Conservation (phyloP, 768 basidiomycete species). For the Amanita pallidorosea region DNA sequence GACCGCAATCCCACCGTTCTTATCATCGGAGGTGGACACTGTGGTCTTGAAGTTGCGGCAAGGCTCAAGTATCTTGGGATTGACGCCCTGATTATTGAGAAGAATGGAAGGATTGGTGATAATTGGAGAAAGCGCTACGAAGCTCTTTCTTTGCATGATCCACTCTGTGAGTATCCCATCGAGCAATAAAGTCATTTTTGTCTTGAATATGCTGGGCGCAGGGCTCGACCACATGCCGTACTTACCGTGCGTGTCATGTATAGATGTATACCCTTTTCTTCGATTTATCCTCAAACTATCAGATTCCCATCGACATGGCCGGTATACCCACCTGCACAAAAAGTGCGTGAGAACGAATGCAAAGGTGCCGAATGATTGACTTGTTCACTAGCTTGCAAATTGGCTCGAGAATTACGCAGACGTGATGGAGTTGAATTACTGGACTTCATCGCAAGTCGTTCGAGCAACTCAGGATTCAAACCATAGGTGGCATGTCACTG, state of each 20-base stretch:
- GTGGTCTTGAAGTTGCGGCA: slow-evolving; percentile 55
- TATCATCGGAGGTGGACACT: slow-evolving; percentile 57
- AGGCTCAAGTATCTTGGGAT: slow-evolving; percentile 54
- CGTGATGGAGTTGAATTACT: slow-evolving; percentile 35
- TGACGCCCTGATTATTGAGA: slow-evolving; percentile 53
- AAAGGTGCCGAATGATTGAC: background rate
- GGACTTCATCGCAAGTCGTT: slow-evolving; percentile 31
- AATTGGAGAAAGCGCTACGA: slow-evolving; percentile 62
- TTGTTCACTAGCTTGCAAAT: slow-evolving; percentile 15
- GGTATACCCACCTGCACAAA: slow-evolving; percentile 43
- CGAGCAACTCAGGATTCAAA: slow-evolving; percentile 22
- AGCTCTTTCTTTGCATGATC: slow-evolving; percentile 55
- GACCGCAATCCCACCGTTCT: slow-evolving; percentile 47
- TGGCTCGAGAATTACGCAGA: slow-evolving; percentile 24
- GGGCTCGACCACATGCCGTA: slow-evolving; percentile 53
- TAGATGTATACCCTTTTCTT: background rate
- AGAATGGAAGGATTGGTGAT: slow-evolving; percentile 46
- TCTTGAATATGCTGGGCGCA: slow-evolving; percentile 10
- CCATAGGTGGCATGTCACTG: slow-evolving; percentile 31
- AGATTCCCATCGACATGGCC: slow-evolving; percentile 56
- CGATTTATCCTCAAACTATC: background rate
- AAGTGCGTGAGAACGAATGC: slow-evolving; percentile 16
- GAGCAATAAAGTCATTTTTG: background rate
- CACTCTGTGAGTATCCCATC: slow-evolving; percentile 40
- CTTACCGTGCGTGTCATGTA: slow-evolving; percentile 32